phyloP scores from a whole-genome alignment of 2,329 filamentous ascomycete species.

The Tolypocladium guangdongense region DNA sequence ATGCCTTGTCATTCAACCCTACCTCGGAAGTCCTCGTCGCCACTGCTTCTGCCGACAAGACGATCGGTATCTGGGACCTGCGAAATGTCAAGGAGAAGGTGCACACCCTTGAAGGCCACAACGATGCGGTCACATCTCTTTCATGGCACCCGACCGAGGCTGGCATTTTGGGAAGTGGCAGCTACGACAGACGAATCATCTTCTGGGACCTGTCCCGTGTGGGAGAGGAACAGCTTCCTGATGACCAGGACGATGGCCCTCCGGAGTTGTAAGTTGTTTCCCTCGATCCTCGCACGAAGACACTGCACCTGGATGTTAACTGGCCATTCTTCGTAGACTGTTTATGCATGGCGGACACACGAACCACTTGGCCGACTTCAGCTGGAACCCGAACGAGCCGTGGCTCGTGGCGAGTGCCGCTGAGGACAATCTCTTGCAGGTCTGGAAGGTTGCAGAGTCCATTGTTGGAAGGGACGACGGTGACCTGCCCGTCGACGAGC shows the following conservation, averaged over 20 bases:
- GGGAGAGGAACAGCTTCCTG: constrained; percentile 87
- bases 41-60: constrained; percentile 91
- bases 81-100: constrained; percentile 83
- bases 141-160: constrained; percentile 92
- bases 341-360: constrained; percentile 99
- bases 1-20: constrained; percentile 91
- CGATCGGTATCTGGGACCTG: constrained; percentile 89
- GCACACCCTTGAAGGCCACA: constrained; percentile 81
- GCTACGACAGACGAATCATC: constrained; percentile 85
- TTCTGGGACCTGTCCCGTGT: constrained; percentile 93
- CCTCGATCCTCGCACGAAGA: not conserved
- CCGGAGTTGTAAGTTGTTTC: constrained; percentile 73
- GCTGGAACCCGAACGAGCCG: constrained; percentile 93
- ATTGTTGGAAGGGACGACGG: constrained; percentile 70
- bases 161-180: constrained; percentile 78
- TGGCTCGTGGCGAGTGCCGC: constrained; percentile 95
- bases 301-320: constrained; percentile 8
- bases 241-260: constrained; percentile 89
- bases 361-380: constrained; percentile 92
- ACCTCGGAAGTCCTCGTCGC: constrained; percentile 82
- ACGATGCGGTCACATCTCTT: constrained; percentile 80
- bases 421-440: constrained; percentile 92
- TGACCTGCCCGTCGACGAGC: constrained; percentile 65
- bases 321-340: constrained; percentile 38
- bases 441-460: constrained; percentile 79